Conservation (phyloP, 2,329 filamentous ascomycete genomes). For the Cordyceps pruinosa region DNA sequence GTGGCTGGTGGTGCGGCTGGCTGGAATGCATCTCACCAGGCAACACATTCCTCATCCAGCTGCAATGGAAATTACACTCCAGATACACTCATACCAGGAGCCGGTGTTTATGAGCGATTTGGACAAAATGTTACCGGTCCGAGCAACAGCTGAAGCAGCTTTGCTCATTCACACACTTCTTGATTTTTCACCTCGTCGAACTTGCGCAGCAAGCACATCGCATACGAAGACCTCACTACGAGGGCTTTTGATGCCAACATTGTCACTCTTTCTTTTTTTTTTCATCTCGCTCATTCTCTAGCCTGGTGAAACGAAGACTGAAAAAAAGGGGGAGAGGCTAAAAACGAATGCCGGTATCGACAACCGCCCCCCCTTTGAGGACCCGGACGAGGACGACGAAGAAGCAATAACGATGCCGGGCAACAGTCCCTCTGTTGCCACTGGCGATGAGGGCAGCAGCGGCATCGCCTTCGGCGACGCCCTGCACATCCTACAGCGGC, state of each 20-base stretch:
- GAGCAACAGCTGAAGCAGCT: neutral
- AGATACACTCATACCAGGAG: neutral
- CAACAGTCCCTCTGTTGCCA: neutral
- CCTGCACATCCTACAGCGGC: neutral
- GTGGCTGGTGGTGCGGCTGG: constrained; percentile 9
- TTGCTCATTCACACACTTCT: neutral
- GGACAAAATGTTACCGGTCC: neutral
- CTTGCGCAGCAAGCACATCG: neutral
- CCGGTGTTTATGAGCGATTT: constrained; percentile 3
- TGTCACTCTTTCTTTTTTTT: neutral
- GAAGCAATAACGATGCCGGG: neutral
- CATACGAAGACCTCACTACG: neutral
- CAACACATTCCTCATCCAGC: constrained; percentile 34
- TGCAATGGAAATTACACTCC: constrained; percentile 22
- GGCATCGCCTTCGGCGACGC: neutral
- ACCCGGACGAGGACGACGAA: neutral
- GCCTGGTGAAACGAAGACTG: no score
- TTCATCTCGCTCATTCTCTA: neutral
- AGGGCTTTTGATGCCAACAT: neutral
- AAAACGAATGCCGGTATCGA: neutral
- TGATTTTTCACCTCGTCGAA: neutral
- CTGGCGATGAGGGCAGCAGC: neutral
- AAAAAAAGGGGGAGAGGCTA: neutral
- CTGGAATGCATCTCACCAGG: constrained; percentile 31
- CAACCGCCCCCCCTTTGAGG: neutral